These are phyloP conservation scores for Dichotomocladium elegans DNA, from an alignment of 371 early-diverging fungal species.

Conservation along the genomic window DNA sequence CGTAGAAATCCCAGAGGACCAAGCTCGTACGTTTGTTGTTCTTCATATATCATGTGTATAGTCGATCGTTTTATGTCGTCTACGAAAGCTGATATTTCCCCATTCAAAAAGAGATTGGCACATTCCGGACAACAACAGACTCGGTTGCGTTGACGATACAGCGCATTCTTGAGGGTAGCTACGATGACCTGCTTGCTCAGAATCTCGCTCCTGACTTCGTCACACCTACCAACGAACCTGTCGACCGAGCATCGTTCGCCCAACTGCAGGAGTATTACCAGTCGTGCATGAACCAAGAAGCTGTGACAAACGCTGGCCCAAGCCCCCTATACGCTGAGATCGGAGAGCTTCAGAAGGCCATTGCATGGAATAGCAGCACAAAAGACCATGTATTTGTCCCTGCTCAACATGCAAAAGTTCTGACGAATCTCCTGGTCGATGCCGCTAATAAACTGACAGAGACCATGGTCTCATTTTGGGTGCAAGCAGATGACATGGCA, in stretches of 20 bases:
- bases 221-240: conserved; percentile 7
- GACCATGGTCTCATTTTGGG: conserved; percentile 2
- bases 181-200: conserved; percentile 13
- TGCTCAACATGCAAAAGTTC: background rate
- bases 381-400: background rate
- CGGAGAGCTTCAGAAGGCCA: conserved; percentile 8
- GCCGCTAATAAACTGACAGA: background rate
- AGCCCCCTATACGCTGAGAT: conserved; percentile 40
- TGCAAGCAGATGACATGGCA: conserved; percentile 44
- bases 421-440: background rate
- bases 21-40: conserved; percentile 33
- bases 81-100: background rate
- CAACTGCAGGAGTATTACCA: conserved; percentile 40
- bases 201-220: conserved; percentile 3
- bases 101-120: conserved; percentile 23
- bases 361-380: too few relatives aligned
- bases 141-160: conserved; percentile 25
- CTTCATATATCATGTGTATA: too few relatives aligned
- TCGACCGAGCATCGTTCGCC: conserved; percentile 35
- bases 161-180: conserved; percentile 17
- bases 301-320: conserved; percentile 38
- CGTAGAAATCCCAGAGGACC: conserved; percentile 44
- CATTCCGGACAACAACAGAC: conserved; percentile 23
- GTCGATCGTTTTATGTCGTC: background rate
- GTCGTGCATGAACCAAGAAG: conserved; percentile 45